phyloP scores from a whole-genome alignment of 108 stramenopile genomes.

The Fragilaria crotonensis region DNA sequence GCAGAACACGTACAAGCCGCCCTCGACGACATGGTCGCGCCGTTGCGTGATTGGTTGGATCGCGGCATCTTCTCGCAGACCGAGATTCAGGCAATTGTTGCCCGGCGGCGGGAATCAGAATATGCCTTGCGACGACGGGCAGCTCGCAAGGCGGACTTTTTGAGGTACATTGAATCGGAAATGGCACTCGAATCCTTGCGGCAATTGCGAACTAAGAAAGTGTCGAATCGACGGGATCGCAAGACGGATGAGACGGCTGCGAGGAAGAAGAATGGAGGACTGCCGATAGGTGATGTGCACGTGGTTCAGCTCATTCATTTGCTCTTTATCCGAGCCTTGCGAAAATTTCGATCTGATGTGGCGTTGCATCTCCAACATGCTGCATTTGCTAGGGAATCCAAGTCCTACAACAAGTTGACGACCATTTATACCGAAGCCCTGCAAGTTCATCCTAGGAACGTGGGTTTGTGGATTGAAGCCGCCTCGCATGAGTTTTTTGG shows the following conservation, averaged over 20 bases:
- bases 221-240: constrained; percentile 34
- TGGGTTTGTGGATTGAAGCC: constrained; percentile 79
- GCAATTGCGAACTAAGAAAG: constrained; percentile 44
- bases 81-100: constrained; percentile 73
- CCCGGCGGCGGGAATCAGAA: constrained; percentile 75
- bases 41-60: constrained; percentile 65
- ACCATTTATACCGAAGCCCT: constrained; percentile 72
- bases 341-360: constrained; percentile 66
- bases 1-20: constrained; percentile 83
- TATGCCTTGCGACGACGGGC: constrained; percentile 53
- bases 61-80: constrained; percentile 56
- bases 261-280: constrained; percentile 42
- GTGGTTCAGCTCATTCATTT: constrained; percentile 76
- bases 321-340: constrained; percentile 60
- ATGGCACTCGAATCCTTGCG: constrained; percentile 55
- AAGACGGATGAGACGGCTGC: constrained; percentile 18
- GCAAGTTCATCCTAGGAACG: constrained; percentile 65
- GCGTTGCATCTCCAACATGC: constrained; percentile 62
- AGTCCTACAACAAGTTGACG: constrained; percentile 40
- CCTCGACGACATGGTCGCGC: constrained; percentile 81
- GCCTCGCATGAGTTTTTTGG: constrained; percentile 83
- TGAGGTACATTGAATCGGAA: constrained; percentile 74
- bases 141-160: constrained; percentile 62
- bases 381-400: constrained; percentile 48
- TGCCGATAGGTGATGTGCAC: too few species aligned